Percentiles rank a stretch among this genome's conserved stretches.
Evolutionary conservation across 75 land plant species (phyloP).

Genomic region (Pinus tabuliformis): DNA sequence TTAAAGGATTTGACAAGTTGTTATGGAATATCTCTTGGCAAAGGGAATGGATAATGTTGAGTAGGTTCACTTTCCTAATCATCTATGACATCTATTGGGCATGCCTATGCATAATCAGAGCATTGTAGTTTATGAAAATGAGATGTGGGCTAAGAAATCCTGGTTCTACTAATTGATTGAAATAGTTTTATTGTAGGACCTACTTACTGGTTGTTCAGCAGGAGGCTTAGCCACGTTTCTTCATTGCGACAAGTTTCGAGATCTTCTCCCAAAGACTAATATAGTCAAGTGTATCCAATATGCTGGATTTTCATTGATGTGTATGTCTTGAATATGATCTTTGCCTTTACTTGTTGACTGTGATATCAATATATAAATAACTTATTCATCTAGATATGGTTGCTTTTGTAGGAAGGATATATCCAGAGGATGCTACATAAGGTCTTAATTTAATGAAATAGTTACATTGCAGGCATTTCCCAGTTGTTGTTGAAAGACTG

Average conservation of each 20-base stretch:
- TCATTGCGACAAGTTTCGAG: conserved; percentile 69
- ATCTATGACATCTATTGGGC: not conserved
- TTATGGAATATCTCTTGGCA: conserved; percentile 31
- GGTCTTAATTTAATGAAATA: conserved; percentile 47
- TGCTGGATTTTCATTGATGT: conserved; percentile 85
- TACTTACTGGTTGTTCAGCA: conserved; percentile 90
- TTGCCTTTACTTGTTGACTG: not conserved
- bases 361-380: not conserved
- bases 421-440: conserved; percentile 31
- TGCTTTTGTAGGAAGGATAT: conserved; percentile 37
- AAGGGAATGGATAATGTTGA: conserved; percentile 44
- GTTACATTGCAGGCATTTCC: conserved; percentile 54
- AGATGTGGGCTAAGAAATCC: not conserved
- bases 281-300: conserved; percentile 81
- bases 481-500: no score
- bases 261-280: conserved; percentile 37
- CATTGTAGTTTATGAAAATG: not conserved
- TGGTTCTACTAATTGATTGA: not conserved
- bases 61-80: conserved; percentile 14
- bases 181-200: conserved; percentile 42
- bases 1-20: conserved; percentile 37
- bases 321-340: conserved; percentile 25
- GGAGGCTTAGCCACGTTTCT: conserved; percentile 75
- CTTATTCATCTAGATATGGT: not conserved
- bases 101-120: not conserved